Evolutionary conservation across 768 basidiomycete genomes (phyloP), one percentile per base, ranked within the genome.

Genomic region (Podaxis sp.): DNA sequence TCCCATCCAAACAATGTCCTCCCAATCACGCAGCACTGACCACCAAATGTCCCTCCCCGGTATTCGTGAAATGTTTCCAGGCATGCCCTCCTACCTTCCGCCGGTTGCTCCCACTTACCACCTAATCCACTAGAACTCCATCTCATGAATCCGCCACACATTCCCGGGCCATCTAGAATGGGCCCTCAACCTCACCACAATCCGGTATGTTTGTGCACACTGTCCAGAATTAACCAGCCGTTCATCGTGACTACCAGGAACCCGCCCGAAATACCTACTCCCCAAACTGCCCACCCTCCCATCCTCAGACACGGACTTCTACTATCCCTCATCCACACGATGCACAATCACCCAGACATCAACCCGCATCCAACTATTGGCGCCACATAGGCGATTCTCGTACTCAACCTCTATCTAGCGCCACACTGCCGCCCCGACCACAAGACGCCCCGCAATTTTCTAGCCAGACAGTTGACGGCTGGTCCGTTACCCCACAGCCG

Each of bases 31-130:
- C 63, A 57, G 25, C 54, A 38, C 54, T 43, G 55, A 61, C 51
- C 65, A 33, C 29, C 47, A 63, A 13, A 50, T 24, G 41, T 74
- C 78, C 1, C 72, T 85, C 27, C 84, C 83, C 25, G 80, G 81
- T 66, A 83, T 84, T 37, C 76, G 79, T 22, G 82, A 84, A 63
- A 81, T 85, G 76, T 85, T 85, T 64, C 84, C 84, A 51, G 82
- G 84, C 81, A 65, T 47, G 74, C 60, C 12, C 22, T 47, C 55
- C 36, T 55, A 41, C 3, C 36, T 52, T 38, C 7, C 27, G 25
- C 19, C 50, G 11, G 36, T 13, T 17, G 15, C 54, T 46, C n/a
- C 43, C 50, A 29, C 15, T 57, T 41, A 47, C 38, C 33, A 12
- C 37, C 24, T 41, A 25, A 13, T 40, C 25, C 55, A 13, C 15